Base-by-base conservation (phyloP, 1,284 basidiomycete genomes). In the Termitomyces sp. region DNA sequence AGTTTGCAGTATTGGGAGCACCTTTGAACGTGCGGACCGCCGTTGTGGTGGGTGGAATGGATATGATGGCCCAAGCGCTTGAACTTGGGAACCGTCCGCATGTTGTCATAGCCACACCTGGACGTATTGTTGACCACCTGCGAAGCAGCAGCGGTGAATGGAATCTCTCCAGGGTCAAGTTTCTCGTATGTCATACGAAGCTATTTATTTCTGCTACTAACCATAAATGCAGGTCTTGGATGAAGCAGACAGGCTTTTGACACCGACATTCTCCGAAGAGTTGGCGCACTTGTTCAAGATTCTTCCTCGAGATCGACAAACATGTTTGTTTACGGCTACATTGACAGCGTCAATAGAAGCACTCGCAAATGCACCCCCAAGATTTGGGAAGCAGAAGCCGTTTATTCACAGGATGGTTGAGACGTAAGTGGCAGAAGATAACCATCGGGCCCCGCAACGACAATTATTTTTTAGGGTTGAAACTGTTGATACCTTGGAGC, bases 31-130 rank as follows among this genome's bases (percentile, higher is more conserved):
- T 94, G 49, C 84, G 84, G 24, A 97, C 94, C 17, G 83, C 89
- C 7, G 92, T 98, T 2, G 80, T 99, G 19, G 93, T 99, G 2
- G 97, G 97, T 8, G 97, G 97, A 3, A 95, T 99, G 92, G 97
- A 99, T 66, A 97, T 98, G 90, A 94, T 98, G 77, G 71, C 85
- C 6, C 97, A 99, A 69, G 92, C 96, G 0, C 77, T 92, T 31
- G 93, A 96, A 66, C 82, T 99, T 5, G 80, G 81, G 2, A 81
- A 85, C 61, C 81, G 92, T 31, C 97, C 97, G 0, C 97, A 99
- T 68, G 81, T 99, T 41, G 86, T 99, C 17, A 88, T 99, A 40
- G 97, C 96, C 5, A 99, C 97, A 0, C 97, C 97, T 1, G 97
- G 97, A 0, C 83, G 97, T 10, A 84, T 99, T 10, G 93, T 95